Conservation (phyloP, 768 basidiomycete genomes). For the Podaxis pistillaris region DNA sequence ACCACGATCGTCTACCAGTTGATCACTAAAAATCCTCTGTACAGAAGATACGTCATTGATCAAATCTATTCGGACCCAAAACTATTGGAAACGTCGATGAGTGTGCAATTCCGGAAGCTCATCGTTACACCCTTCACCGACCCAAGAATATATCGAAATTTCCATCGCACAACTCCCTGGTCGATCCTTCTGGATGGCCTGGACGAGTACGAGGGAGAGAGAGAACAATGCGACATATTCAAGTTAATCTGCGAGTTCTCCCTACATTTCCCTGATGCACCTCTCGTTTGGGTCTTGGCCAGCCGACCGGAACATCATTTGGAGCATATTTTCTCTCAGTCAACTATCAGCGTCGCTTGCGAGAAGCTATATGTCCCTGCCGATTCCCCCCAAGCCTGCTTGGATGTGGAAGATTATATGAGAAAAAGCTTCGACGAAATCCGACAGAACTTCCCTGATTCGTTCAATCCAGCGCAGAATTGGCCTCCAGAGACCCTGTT, state of each 20-base stretch:
- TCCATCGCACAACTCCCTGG: neutral
- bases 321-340: neutral
- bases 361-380: too few relatives aligned
- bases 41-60: neutral
- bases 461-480: neutral
- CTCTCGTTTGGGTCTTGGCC: neutral
- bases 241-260: neutral
- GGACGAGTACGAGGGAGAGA: neutral
- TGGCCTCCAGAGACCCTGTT: neutral
- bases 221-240: neutral
- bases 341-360: too few relatives aligned
- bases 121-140: neutral
- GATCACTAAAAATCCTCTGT: neutral
- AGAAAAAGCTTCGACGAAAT: neutral
- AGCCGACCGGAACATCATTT: neutral
- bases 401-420: neutral
- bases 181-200: neutral
- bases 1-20: neutral
- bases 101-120: neutral
- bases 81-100: neutral
- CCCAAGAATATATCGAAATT: neutral
- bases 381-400: too few relatives aligned
- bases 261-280: neutral
- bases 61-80: neutral
- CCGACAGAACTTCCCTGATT: neutral